Percentiles rank a stretch among this genome's conserved stretches.
These are phyloP conservation scores for Dichotomopilus funicola DNA, from an alignment of 2,329 filamentous ascomycete species.

Conservation along the genomic window DNA sequence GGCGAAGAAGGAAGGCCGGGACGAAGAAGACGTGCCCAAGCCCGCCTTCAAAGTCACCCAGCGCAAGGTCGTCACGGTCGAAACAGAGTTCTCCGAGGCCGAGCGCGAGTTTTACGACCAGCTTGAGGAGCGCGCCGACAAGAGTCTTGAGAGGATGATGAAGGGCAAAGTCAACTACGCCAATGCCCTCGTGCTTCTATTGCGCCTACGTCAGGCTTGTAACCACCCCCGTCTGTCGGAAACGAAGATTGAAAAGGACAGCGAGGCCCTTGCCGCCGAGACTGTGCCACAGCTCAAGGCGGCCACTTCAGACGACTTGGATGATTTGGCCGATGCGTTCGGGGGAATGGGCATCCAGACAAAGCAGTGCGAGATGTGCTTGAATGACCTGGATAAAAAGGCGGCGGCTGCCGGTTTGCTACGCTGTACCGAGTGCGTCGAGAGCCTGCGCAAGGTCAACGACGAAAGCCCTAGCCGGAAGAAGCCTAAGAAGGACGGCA, in stretches of 20 bases:
- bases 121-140: conserved; percentile 76
- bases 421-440: conserved; percentile 65
- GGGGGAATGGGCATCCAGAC: conserved; percentile 72
- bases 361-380: conserved; percentile 79
- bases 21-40: conserved; percentile 38
- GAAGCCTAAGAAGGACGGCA: conserved; percentile 34
- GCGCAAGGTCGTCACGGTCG: conserved; percentile 76
- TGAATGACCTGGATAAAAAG: conserved; percentile 55
- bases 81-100: conserved; percentile 68
- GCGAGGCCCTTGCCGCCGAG: conserved; percentile 70
- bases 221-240: conserved; percentile 89
- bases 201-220: conserved; percentile 86
- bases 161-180: conserved; percentile 78
- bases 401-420: conserved; percentile 39
- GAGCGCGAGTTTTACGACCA: conserved; percentile 83
- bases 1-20: conserved; percentile 41
- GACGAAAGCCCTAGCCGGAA: conserved; percentile 36
- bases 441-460: conserved; percentile 62
- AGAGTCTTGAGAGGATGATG: conserved; percentile 85
- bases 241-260: conserved; percentile 78
- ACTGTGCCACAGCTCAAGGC: conserved; percentile 43
- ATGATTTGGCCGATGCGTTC: conserved; percentile 79
- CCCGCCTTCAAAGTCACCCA: conserved; percentile 85
- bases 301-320: conserved; percentile 59
- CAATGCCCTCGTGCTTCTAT: conserved; percentile 83